Base-by-base conservation (phyloP, 2,329 filamentous ascomycete species). In the Trichoderma oligosporum region DNA sequence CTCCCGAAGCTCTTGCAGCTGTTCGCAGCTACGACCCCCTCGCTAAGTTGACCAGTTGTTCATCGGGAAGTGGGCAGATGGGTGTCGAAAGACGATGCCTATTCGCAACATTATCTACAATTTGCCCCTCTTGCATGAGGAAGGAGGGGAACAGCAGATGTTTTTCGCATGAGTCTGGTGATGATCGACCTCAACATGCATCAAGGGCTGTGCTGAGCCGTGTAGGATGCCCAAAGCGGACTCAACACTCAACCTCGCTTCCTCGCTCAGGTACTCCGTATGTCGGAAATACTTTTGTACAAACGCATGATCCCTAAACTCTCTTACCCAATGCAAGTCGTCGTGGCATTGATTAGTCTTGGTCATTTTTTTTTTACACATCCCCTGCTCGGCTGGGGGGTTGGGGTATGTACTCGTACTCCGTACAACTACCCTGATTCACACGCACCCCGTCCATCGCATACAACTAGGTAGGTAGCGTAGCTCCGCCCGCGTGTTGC, bases 141-240 rank as follows among this genome's bases (percentile, higher is more conserved):
- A 24, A 53, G 49, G 53, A 48, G 56, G 39, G 41, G 48, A 29
- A n/a, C 39, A n/a, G 31, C 27, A 33, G 35, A 41, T 14, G 29
- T 57, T 35, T 41, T 46, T 24, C 18, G 42, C 41, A 45, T 41
- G 31, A 53, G 48, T 58, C 35, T 31, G 48, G 51, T 31, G 57
- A 49, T 56, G 57, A 59, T 59, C 57, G 42, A 56, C 57, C 57
- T 56, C 57, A 54, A 46, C 56, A 48, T 56, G 57, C 57, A 46
- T 56, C 49, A 55, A 55, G 45, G n/a, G 42, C 36, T 18, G 36
- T 33, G 39, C 42, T 48, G 56, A 51, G 33, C 42, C 33, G 41
- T 38, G 38, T 33, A 58, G 47, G 49, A 38, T 35, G 24, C 38
- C 33, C 33, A 20, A 45, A 29, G 45, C 31, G 46, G 55, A 52